Evolutionary conservation across 2,329 filamentous ascomycete genomes (phyloP).

Genomic region (Orbilia quercus): DNA sequence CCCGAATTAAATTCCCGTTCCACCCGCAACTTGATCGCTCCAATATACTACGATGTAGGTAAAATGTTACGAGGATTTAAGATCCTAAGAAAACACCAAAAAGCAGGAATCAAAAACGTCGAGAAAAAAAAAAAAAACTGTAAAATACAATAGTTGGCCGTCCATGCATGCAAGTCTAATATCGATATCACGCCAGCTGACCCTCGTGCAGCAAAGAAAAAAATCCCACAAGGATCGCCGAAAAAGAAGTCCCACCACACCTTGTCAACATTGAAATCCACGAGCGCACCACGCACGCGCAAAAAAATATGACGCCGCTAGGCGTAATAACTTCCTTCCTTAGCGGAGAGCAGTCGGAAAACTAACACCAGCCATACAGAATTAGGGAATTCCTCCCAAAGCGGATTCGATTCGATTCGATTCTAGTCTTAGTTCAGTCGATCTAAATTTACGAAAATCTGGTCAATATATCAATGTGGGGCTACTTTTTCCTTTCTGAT

Average conservation of each 20-base stretch:
- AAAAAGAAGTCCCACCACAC: constrained; percentile 5
- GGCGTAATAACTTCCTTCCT: constrained; percentile 58
- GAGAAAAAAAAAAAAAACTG: too few species aligned
- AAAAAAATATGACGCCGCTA: constrained; percentile 61
- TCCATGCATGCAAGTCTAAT: constrained; percentile 50
- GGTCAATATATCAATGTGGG: neutral
- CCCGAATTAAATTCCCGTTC: too few species aligned
- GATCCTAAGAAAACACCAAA: too few species aligned
- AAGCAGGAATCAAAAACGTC: too few species aligned
- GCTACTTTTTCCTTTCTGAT: neutral
- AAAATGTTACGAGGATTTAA: too few species aligned
- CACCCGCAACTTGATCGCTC: too few species aligned
- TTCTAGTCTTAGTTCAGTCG: neutral
- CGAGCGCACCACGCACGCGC: constrained; percentile 45
- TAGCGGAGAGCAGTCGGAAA: constrained; percentile 26
- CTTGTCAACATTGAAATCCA: constrained; percentile 19
- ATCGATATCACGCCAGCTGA: constrained; percentile 54
- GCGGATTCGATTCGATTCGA: constrained; percentile 7
- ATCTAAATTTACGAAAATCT: neutral
- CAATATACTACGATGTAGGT: too few species aligned
- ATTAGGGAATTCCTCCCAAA: constrained; percentile 62
- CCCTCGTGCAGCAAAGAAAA: constrained; percentile 50
- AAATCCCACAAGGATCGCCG: constrained; percentile 5
- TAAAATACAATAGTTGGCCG: too few species aligned
- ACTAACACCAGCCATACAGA: constrained; percentile 59